phyloP scores from a whole-genome alignment of 108 stramenopile species.

The Cyclotella atomus region DNA sequence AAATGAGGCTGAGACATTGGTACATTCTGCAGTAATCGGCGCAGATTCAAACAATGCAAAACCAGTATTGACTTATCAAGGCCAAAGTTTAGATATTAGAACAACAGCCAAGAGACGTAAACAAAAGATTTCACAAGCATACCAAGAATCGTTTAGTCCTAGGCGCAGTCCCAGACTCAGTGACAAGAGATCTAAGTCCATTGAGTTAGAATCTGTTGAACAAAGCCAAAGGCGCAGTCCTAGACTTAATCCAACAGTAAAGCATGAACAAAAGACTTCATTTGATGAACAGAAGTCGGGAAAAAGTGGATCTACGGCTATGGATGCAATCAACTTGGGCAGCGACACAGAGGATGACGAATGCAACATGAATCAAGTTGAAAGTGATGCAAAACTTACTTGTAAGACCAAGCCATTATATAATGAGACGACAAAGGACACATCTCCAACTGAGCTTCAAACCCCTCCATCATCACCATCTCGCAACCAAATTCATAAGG shows the following conservation, averaged over 20 bases:
- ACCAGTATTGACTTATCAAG: conserved; percentile 7
- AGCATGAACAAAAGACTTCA: background rate
- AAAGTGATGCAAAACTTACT: background rate
- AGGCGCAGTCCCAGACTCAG: conserved; percentile 4
- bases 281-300: background rate
- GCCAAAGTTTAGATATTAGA: background rate
- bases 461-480: conserved; percentile 1
- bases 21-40: background rate
- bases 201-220: background rate
- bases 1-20: background rate
- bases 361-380: conserved; percentile 5
- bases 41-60: background rate
- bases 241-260: background rate
- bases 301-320: conserved; percentile 4
- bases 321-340: conserved; percentile 16
- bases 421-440: background rate
- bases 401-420: background rate
- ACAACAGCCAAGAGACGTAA: conserved; percentile 4
- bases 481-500: background rate
- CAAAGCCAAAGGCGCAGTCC: background rate
- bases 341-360: conserved; percentile 20
- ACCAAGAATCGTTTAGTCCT: background rate
- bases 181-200: background rate
- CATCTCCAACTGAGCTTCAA: background rate
- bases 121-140: background rate